A percentile compares a stretch with the other conserved stretches of the same genome.
Conservation (phyloP, 2,329 filamentous ascomycete species). For the Fusarium sarcochroum region DNA sequence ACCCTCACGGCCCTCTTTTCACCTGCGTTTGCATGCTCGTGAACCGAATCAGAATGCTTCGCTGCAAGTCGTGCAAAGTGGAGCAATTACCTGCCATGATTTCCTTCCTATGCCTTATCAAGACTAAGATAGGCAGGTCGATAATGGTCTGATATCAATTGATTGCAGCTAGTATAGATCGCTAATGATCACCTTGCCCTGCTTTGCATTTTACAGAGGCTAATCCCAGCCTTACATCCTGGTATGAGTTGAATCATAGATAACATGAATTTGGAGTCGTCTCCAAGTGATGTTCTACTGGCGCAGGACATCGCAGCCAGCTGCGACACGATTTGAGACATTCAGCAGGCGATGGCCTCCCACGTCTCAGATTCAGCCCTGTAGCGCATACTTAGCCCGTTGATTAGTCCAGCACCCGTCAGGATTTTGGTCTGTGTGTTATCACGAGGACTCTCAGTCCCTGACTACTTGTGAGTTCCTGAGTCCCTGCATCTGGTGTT, state of each 20-base stretch:
- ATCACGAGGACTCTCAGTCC: conserved; percentile 29
- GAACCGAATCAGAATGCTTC: conserved; percentile 42
- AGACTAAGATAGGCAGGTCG: conserved; percentile 37
- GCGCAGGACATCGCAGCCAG: not conserved
- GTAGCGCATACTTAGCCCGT: conserved; percentile 20
- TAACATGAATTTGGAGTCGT: no score
- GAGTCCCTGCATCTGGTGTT: conserved; percentile 40
- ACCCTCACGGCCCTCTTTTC: conserved; percentile 36
- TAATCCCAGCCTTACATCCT: no score
- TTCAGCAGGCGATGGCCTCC: conserved; percentile 26
- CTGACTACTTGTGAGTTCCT: conserved; percentile 25
- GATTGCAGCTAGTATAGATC: conserved; percentile 6
- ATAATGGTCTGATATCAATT: conserved; percentile 14
- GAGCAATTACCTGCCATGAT: conserved; percentile 26
- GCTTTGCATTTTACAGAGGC: conserved; percentile 5
- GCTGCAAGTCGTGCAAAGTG: conserved; percentile 42
- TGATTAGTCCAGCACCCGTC: conserved; percentile 31
- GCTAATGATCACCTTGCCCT: not conserved
- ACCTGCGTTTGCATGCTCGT: conserved; percentile 39
- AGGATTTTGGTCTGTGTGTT: conserved; percentile 15
- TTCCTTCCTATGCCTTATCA: conserved; percentile 22
- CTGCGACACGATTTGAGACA: conserved; percentile 38
- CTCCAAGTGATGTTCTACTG: not conserved
- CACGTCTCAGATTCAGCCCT: conserved; percentile 41
- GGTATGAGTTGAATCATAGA: no score